Evolutionary conservation across 805 yeast species (phyloP).

Genomic region (Sugiyamaella boreocaroliniensis): DNA sequence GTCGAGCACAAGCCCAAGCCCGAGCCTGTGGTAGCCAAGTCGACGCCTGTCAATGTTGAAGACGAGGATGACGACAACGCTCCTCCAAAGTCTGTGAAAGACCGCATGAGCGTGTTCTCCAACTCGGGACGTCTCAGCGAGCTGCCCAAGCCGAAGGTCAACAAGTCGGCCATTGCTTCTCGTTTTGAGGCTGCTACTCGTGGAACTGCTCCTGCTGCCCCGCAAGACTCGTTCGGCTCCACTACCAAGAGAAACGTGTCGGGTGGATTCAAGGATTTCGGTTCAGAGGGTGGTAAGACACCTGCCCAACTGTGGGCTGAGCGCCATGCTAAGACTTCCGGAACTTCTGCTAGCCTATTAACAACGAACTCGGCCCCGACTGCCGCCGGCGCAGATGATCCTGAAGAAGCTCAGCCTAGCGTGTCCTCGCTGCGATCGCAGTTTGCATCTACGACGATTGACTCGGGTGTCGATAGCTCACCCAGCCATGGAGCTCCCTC

Average conservation of each 20-base stretch:
- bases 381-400: constrained; percentile 22
- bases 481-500: neutral
- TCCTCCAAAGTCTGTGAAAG: constrained; percentile 24
- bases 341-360: constrained; percentile 20
- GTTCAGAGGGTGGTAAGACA: constrained; percentile 68
- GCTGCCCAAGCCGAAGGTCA: constrained; percentile 56
- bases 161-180: constrained; percentile 19
- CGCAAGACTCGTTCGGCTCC: constrained; percentile 7
- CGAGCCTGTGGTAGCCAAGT: neutral
- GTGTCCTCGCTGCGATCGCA: constrained; percentile 11
- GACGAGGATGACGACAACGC: constrained; percentile 20
- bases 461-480: neutral
- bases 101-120: constrained; percentile 31
- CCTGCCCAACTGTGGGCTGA: constrained; percentile 98
- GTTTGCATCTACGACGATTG: constrained; percentile 1
- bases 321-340: constrained; percentile 54
- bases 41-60: neutral
- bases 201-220: constrained; percentile 34
- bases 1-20: neutral
- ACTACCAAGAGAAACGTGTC: constrained; percentile 35
- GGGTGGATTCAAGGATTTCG: constrained; percentile 51
- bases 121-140: constrained; percentile 50
- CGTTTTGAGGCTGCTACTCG: constrained; percentile 25
- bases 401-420: constrained; percentile 15
- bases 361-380: constrained; percentile 24